phyloP scores from a whole-genome alignment of 768 basidiomycete species.

The Auricularia sp. region DNA sequence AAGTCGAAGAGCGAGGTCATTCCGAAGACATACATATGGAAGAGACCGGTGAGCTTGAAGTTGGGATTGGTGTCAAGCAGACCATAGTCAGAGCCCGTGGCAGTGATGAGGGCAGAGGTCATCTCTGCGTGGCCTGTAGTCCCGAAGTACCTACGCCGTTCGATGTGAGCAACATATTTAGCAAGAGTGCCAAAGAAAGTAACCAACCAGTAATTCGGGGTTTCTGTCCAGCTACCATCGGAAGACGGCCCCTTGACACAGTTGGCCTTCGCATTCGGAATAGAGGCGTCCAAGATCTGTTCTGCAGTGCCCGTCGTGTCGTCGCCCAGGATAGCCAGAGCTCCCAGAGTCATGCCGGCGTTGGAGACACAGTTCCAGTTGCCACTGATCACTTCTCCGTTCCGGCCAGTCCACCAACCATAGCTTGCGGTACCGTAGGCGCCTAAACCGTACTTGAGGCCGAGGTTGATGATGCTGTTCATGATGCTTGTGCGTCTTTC shows the following conservation, averaged over 20 bases:
- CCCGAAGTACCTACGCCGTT: constrained; percentile 53
- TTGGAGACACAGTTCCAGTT: constrained; percentile 99
- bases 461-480: constrained; percentile 64
- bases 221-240: constrained; percentile 94
- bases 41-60: constrained; percentile 64
- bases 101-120: constrained; percentile 68
- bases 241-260: constrained; percentile 53
- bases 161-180: background rate
- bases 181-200: background rate
- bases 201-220: constrained; percentile 71
- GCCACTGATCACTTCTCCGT: constrained; percentile 40
- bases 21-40: constrained; percentile 83
- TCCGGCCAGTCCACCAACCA: constrained; percentile 66
- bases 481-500: constrained; percentile 64
- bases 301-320: constrained; percentile 65
- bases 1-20: constrained; percentile 79
- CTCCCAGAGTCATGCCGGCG: constrained; percentile 78
- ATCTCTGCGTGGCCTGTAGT: constrained; percentile 87
- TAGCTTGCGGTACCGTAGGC: constrained; percentile 13
- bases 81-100: constrained; percentile 76
- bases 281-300: constrained; percentile 56
- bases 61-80: constrained; percentile 61
- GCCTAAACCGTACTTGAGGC: constrained; percentile 54
- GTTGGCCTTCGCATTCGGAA: constrained; percentile 66
- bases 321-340: constrained; percentile 83